A percentile compares a stretch with the other conserved stretches of the same genome.
Evolutionary conservation across 768 basidiomycete species (phyloP).

Genomic region (Termitomyces sp.): DNA sequence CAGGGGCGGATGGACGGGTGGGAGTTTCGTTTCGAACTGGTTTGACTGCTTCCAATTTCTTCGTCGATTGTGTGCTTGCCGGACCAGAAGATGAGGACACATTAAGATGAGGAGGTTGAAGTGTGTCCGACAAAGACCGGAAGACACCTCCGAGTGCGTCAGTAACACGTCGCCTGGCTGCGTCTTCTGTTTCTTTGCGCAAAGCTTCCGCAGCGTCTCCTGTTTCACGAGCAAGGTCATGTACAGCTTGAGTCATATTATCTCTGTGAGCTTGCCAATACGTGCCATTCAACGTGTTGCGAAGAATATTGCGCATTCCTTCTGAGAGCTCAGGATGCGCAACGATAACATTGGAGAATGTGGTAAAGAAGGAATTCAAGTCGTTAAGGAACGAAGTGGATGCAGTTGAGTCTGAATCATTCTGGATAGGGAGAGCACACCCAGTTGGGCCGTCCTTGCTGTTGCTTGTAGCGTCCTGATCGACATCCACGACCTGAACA

Average conservation of each 20-base stretch:
- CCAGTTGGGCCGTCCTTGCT: slow-evolving; percentile 23
- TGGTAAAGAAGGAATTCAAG: slow-evolving; percentile 54
- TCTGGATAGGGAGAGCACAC: slow-evolving; percentile 47
- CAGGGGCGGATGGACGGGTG: not conserved
- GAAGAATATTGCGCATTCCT: slow-evolving; percentile 56
- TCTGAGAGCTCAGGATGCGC: slow-evolving; percentile 72
- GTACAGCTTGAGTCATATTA: slow-evolving; percentile 52
- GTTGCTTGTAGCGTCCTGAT: not conserved
- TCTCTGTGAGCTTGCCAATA: slow-evolving; percentile 69
- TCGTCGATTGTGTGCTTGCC: not conserved
- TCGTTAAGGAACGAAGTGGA: slow-evolving; percentile 55
- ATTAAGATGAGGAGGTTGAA: not conserved
- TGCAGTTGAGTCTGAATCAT: slow-evolving; percentile 19
- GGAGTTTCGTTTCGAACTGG: not conserved
- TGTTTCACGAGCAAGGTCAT: slow-evolving; percentile 45
- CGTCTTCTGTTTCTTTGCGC: slow-evolving; percentile 51
- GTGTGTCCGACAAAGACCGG: slow-evolving; percentile 40
- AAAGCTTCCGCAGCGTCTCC: slow-evolving; percentile 38
- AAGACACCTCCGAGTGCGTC: slow-evolving; percentile 59
- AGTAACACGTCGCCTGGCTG: slow-evolving; percentile 58
- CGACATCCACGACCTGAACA: not conserved
- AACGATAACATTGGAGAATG: slow-evolving; percentile 48
- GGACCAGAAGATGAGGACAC: no score
- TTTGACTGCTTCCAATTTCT: not conserved
- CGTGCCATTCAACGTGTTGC: slow-evolving; percentile 55